Evolutionary conservation across 2,329 filamentous ascomycete genomes (phyloP), one percentile per base, ranked within the genome.

Genomic region (Escovopsis weberi): DNA sequence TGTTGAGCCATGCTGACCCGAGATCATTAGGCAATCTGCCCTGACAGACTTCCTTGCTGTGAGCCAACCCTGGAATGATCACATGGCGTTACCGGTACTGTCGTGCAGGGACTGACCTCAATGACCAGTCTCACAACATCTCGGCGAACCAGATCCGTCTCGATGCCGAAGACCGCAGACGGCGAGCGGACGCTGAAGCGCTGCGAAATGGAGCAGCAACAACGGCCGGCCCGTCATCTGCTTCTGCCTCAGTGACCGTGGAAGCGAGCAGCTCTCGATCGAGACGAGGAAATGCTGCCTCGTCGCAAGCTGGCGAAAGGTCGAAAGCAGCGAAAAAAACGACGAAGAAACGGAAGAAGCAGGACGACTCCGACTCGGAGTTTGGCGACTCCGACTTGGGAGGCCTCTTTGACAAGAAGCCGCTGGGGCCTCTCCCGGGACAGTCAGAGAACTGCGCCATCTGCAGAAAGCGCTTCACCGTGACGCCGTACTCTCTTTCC

Each of bases 391-490:
- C 10, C 28, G 28, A 32, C 7, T 11, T 32, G 4, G 58, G 60
- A 11, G 64, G 67, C 51, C 60, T 76, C 15, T 63, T 76, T 53
- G 51, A 71, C 40, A 53, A 70, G 46, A 58, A 56, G 26, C 53
- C 28, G 8, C 28, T 62, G 33, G 66, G 66, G 30, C 79, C 80
- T 2, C 58, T 80, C n/a, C 84, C 86, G 2, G 87, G 85, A 2
- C 89, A 96, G 59, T 75, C 89, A 55, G 86, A 84, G 48, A 88
- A 94, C 50, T 96, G 89, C 57, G 86, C 84, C 48, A 65, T 80
- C 3, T 96, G 89, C 59, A 71, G 74, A 37, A 94, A 91, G 59
- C 79, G 87, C 33, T 96, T 96, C 56, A 94, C 86, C 0, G 88
- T 96, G 37, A 95, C 89, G 0, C 74, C 85, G 1, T 95, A 95